Evolutionary conservation across 73 alveolate species (phyloP).

Genomic region (Symbiodinium pilosum): DNA sequence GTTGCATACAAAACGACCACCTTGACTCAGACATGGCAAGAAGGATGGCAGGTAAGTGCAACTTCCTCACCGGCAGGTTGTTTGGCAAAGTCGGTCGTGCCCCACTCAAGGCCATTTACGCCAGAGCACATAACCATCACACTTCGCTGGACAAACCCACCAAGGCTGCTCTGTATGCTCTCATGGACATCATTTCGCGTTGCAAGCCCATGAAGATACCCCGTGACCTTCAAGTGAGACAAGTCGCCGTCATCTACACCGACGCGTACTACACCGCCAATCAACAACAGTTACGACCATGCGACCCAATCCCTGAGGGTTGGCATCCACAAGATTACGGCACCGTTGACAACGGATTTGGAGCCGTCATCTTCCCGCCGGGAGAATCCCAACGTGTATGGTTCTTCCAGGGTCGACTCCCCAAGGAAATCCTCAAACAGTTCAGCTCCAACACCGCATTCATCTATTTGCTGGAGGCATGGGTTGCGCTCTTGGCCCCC

Average conservation of each 20-base stretch:
- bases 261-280: background rate
- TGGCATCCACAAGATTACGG: background rate
- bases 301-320: background rate
- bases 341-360: background rate
- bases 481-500: background rate
- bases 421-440: background rate
- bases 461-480: background rate
- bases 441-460: background rate
- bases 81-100: background rate
- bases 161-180: background rate
- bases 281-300: background rate
- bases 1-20: background rate
- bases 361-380: background rate
- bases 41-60: background rate
- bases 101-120: background rate
- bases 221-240: too few relatives aligned
- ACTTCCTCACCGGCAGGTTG: background rate
- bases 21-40: background rate
- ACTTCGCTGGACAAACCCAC: background rate
- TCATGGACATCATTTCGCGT: background rate
- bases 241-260: background rate
- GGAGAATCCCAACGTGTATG: background rate
- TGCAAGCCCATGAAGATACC: background rate
- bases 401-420: background rate
- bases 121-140: background rate